Evolutionary conservation across 441 rosid species (phyloP), one percentile per base, ranked within the genome.

Genomic region (Jatropha multifida): DNA sequence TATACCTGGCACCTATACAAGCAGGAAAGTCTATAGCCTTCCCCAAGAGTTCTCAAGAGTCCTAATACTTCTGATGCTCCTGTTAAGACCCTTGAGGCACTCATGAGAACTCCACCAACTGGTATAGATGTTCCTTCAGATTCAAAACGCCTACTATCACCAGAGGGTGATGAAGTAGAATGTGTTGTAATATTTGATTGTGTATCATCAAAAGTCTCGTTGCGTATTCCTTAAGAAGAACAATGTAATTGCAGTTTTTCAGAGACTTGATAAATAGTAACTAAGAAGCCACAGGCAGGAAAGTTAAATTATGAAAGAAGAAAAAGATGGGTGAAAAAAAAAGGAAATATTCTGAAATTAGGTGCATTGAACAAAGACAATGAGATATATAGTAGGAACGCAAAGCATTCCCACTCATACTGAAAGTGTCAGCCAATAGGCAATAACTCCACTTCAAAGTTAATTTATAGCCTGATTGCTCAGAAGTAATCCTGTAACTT

Each of bases 11-110:
- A 90, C 77, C 86, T 87, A 82, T 94, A 91, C 86, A 87, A 73
- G 90, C 94, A 91, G 44, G 93, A 91, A 76, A 91, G 89, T 82
- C 97, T 90, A 83, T 88, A 94, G 78, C 96, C 99, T 87, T 96
- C 98, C 77, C 99, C 97, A 52, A 94, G 85, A 80, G 71, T 82
- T 85, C 92, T 90, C 78, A 96, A 82, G 82, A 96, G 93, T 78
- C 87, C 76, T 77, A 94, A 83, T 83, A 92, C 76, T 79, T 96
- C 99, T 42, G 84, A 86, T 74, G 90, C 85, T 72, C 94, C 97
- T 75, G 27, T 78, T 80, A 87, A 71, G 74, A 94, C 74, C 84
- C 76, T 89, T 77, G 97, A 87, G 68, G 72, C 59, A 69, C 78
- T 88, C 76, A 85, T 64, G 71, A 77, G 32, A 79, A 77, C 75